These are phyloP conservation scores for Penicillium ucsense DNA, from an alignment of 495 filamentous ascomycete species.

Conservation along the genomic window DNA sequence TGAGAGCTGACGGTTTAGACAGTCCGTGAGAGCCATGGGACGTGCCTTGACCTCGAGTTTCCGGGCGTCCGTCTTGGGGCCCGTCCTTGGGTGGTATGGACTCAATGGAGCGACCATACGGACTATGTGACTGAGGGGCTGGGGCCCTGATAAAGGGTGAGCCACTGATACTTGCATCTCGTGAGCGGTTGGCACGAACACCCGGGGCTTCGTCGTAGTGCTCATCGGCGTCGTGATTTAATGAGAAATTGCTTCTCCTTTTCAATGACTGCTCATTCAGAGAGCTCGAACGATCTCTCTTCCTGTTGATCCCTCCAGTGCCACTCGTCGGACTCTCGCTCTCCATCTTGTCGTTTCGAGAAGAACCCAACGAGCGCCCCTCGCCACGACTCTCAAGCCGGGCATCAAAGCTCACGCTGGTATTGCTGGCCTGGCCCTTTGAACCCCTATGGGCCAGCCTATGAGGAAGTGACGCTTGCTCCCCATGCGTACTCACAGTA, in stretches of 20 bases:
- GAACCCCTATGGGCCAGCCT: constrained; percentile 5
- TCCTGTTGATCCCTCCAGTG: constrained; percentile 5
- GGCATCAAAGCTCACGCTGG: constrained; percentile 5
- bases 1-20: constrained; percentile 24
- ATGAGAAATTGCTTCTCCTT: constrained; percentile 12
- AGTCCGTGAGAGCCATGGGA: constrained; percentile 6
- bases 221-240: constrained; percentile 10
- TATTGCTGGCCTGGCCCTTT: constrained; percentile 1
- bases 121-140: constrained; percentile 20
- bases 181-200: constrained; percentile 20
- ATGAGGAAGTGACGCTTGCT: constrained; percentile 8
- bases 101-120: constrained; percentile 25
- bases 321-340: constrained; percentile 1
- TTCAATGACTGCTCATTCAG: constrained; percentile 9
- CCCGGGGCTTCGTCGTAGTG: constrained; percentile 12
- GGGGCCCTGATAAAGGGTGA: constrained; percentile 33
- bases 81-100: constrained; percentile 20
- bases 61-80: constrained; percentile 18
- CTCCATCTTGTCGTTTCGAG: constrained; percentile 5
- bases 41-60: constrained; percentile 8
- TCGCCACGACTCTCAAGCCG: constrained; percentile 4
- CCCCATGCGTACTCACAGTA: constrained; percentile 14
- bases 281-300: constrained; percentile 19
- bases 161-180: constrained; percentile 32
- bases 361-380: constrained; percentile 3